phyloP scores from a whole-genome alignment of 179 eudicot genomes.

The Sideroxylon spinosum region DNA sequence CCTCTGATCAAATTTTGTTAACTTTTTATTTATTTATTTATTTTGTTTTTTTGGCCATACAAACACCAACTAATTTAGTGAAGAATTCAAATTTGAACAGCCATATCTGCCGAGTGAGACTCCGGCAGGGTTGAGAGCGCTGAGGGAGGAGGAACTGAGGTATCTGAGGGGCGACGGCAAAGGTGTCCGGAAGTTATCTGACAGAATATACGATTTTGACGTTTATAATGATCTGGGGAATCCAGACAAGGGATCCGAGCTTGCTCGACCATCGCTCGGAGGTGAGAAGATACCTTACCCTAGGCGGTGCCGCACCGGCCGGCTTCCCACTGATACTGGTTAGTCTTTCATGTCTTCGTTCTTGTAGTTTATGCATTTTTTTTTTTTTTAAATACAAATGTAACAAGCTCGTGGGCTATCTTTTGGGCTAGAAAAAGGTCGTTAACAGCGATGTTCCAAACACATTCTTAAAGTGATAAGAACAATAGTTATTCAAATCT shows the following conservation, averaged over 20 bases:
- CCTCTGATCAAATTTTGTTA: no score
- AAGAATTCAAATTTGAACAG: slow-evolving; percentile 29
- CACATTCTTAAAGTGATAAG: no score
- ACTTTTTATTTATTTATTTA: no score
- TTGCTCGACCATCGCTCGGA: slow-evolving; percentile 64
- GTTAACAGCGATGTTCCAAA: no score
- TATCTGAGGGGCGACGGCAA: slow-evolving; percentile 69
- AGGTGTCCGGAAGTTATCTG: slow-evolving; percentile 64
- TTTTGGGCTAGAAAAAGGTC: no score
- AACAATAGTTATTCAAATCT: no score
- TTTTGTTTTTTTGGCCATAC: no score
- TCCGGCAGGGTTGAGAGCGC: slow-evolving; percentile 64
- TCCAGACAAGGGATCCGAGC: slow-evolving; percentile 60
- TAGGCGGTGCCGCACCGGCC: slow-evolving; percentile 86
- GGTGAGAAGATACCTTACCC: slow-evolving; percentile 73
- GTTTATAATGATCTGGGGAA: slow-evolving; percentile 85
- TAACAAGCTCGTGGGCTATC: no score
- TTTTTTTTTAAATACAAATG: no score
- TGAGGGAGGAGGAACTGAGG: slow-evolving; percentile 73
- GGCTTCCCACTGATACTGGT: slow-evolving; percentile 60
- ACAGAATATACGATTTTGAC: slow-evolving; percentile 72
- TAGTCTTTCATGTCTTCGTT: slow-evolving; percentile 5
- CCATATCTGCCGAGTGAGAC: slow-evolving; percentile 84
- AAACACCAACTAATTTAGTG: no score
- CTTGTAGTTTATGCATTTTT: no score